Percentiles rank a stretch among this genome's conserved stretches.
Evolutionary conservation across 352 stramenopile genomes (phyloP).

Genomic region (Globisporangium yorkense): DNA sequence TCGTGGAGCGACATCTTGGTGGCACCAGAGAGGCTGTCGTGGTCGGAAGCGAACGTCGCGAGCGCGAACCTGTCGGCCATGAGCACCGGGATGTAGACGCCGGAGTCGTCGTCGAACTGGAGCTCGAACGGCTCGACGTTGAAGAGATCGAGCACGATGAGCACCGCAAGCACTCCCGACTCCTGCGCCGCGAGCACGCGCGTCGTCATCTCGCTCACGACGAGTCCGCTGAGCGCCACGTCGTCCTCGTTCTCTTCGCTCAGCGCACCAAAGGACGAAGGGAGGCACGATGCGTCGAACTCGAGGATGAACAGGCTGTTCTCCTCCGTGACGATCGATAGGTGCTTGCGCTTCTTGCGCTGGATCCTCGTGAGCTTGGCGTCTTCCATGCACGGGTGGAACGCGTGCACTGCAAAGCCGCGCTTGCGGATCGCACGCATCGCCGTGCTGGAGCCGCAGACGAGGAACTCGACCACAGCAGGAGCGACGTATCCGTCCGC

Average conservation of each 20-base stretch:
- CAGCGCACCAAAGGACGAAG: background rate
- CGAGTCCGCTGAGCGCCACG: slow-evolving; percentile 19
- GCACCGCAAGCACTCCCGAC: slow-evolving; percentile 40
- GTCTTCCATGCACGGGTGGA: slow-evolving; percentile 35
- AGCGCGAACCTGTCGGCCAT: slow-evolving; percentile 31
- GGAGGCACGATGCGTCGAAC: slow-evolving; percentile 26
- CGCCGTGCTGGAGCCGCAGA: slow-evolving; percentile 33
- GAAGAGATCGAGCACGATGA: slow-evolving; percentile 60
- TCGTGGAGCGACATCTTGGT: slow-evolving; percentile 16
- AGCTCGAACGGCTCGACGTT: slow-evolving; percentile 52
- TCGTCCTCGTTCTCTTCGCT: background rate
- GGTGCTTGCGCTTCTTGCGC: slow-evolving; percentile 33
- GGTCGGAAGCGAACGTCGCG: slow-evolving; percentile 1
- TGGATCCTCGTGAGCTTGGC: slow-evolving; percentile 32
- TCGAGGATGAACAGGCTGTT: slow-evolving; percentile 42
- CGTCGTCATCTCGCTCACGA: slow-evolving; percentile 38
- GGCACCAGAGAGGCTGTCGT: background rate
- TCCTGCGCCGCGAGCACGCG: slow-evolving; percentile 60
- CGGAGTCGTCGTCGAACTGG: slow-evolving; percentile 34
- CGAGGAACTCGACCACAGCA: slow-evolving; percentile 38
- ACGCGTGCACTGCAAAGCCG: slow-evolving; percentile 53
- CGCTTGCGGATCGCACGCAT: slow-evolving; percentile 12
- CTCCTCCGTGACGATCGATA: slow-evolving; percentile 26
- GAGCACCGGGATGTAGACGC: slow-evolving; percentile 69
- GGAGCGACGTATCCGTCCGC: background rate